Evolutionary conservation across 306 rosid genomes (phyloP), one percentile per base, ranked within the genome.

Genomic region (Vigna unguiculata): DNA sequence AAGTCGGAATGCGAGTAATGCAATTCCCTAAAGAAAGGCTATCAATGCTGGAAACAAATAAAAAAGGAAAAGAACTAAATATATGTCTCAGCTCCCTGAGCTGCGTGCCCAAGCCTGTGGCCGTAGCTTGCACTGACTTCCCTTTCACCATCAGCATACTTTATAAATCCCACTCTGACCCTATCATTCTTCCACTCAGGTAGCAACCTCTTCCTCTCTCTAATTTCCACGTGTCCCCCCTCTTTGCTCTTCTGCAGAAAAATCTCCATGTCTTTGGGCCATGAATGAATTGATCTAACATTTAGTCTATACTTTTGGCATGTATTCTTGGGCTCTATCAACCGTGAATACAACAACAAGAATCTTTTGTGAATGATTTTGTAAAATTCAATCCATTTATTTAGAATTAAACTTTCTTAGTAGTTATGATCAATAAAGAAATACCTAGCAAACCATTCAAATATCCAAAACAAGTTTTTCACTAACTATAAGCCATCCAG

Each of bases 401-500:
- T 59, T 25, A 25, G 41, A 7, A 73, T 24, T 30, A 15, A 1
- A 19, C 41, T 58, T 25, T 24, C 12, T 51, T 38, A 25, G 36
- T 48, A 21, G 16, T 55, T 16, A 65, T 55, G 8, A 41, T 15
- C 9, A 40, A 41, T 48, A 58, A 32, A 71, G 43, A 34, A 38
- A 78, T 22, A 60, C 47, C 22, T 38, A 46, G 9, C 28, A 51
- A 43, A 40, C 28, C 72, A 13, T 71, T 38, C 47, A 71, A 61
- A 40, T 16, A 79, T 20, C 65, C 72, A 61, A 71, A 25, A 60
- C 41, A 78, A 15, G 62, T 41, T 48, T 63, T 72, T 34, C 41
- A 46, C 53, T 41, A 34, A 63, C 40, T 51, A 52, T 45, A 51
- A 5, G 72, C 38, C 64, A 58, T 69, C 36, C 68, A 53, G 61